phyloP scores from a whole-genome alignment of 2,329 filamentous ascomycete species.

The Cryphonectria nitschkei region DNA sequence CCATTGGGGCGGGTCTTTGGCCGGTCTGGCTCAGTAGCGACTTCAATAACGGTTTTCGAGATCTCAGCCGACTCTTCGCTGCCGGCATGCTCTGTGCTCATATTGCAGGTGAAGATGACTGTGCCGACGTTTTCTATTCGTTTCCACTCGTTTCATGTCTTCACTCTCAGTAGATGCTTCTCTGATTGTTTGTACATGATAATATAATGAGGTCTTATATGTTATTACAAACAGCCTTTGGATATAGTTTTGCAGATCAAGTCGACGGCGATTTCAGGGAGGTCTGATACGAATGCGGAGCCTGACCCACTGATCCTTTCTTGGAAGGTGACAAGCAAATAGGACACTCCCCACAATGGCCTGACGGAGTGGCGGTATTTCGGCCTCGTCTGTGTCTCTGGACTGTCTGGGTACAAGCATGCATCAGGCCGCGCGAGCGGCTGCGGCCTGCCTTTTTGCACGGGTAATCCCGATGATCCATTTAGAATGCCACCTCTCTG shows the following conservation, averaged over 20 bases:
- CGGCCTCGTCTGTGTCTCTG: neutral
- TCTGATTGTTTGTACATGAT: neutral
- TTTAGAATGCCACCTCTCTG: neutral
- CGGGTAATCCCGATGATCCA: neutral
- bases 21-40: neutral
- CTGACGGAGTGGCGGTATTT: neutral
- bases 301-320: neutral
- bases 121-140: neutral
- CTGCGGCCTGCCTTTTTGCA: neutral
- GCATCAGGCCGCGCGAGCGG: neutral
- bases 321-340: neutral
- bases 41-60: neutral
- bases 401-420: neutral
- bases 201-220: neutral
- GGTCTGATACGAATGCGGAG: neutral
- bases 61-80: neutral
- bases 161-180: neutral
- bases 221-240: neutral
- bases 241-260: neutral
- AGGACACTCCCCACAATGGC: neutral
- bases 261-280: neutral
- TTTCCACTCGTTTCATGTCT: neutral
- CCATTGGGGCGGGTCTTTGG: slow-evolving; percentile 30
- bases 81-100: neutral
- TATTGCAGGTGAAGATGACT: neutral